A percentile compares a stretch with the other conserved stretches of the same genome.
These are phyloP conservation scores for Remersonia thermophila DNA, from an alignment of 2,329 filamentous ascomycete species.

Conservation along the genomic window DNA sequence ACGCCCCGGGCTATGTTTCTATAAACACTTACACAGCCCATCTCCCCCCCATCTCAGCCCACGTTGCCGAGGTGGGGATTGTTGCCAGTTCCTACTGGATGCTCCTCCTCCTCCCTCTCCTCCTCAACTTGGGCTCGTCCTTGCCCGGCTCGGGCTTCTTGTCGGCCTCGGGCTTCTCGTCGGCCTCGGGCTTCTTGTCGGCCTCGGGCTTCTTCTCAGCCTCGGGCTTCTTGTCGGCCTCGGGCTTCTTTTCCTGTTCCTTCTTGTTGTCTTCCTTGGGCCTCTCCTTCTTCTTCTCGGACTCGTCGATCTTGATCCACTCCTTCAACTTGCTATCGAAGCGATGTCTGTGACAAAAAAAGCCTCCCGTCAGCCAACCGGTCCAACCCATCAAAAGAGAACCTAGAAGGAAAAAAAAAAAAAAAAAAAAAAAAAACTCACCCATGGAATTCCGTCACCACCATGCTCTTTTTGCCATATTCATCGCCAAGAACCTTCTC, in stretches of 20 bases:
- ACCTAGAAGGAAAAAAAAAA: background rate
- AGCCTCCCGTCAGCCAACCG: no score
- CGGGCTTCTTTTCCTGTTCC: no score
- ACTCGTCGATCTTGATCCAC: constrained; percentile 39
- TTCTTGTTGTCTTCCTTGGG: background rate
- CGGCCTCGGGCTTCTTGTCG: no score
- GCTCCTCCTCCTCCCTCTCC: background rate
- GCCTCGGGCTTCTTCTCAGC: no score
- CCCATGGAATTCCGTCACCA: constrained; percentile 49
- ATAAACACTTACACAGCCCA: no score
- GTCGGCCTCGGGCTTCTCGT: no score
- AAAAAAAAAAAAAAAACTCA: constrained; percentile 28
- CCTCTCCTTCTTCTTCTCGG: background rate
- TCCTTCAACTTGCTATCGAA: constrained; percentile 47
- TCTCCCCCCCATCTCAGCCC: no score
- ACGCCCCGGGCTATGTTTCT: no score
- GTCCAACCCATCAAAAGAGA: background rate
- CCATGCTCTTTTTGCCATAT: constrained; percentile 50
- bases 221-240: no score
- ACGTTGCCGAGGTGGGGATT: background rate
- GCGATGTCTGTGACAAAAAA: constrained; percentile 37
- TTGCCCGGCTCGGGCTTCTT: no score
- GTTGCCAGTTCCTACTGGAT: background rate
- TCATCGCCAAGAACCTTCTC: constrained; percentile 54
- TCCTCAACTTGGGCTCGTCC: background rate